These are phyloP conservation scores for Agrocybe praecox DNA, from an alignment of 768 basidiomycete genomes.

Conservation along the genomic window DNA sequence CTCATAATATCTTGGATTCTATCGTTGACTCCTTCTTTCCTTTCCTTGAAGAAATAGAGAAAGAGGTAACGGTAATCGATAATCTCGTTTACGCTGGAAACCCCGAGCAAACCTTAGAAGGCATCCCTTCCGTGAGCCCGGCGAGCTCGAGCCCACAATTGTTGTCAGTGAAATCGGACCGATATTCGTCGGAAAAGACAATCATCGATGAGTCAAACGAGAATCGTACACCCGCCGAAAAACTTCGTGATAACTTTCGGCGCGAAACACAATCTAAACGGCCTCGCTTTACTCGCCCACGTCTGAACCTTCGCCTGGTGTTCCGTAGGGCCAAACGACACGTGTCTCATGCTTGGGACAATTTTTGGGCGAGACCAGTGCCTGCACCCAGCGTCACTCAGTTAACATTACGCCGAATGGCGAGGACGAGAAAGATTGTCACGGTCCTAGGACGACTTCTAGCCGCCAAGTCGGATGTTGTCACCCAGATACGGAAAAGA, in stretches of 20 bases:
- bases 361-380: conserved; percentile 16
- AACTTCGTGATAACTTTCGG: conserved; percentile 19
- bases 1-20: conserved; percentile 89
- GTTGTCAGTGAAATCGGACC: neutral
- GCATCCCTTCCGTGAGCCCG: conserved; percentile 4
- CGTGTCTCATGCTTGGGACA: conserved; percentile 25
- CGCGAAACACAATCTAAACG: conserved; percentile 12
- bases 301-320: conserved; percentile 33
- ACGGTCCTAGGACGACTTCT: conserved; percentile 78
- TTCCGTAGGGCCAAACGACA: conserved; percentile 38
- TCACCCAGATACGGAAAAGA: conserved; percentile 78
- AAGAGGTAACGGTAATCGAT: conserved; percentile 80
- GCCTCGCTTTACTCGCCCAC: conserved; percentile 34
- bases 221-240: conserved; percentile 20
- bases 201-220: conserved; percentile 10
- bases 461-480: conserved; percentile 80
- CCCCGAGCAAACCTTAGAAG: neutral
- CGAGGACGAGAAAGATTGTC: conserved; percentile 74
- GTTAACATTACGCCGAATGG: conserved; percentile 73
- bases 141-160: neutral
- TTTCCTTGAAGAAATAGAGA: conserved; percentile 76
- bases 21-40: conserved; percentile 95
- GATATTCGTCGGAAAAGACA: neutral
- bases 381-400: conserved; percentile 35
- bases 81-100: conserved; percentile 54